Evolutionary conservation across 306 rosid genomes (phyloP).

Genomic region (Citrullus colocynthis): DNA sequence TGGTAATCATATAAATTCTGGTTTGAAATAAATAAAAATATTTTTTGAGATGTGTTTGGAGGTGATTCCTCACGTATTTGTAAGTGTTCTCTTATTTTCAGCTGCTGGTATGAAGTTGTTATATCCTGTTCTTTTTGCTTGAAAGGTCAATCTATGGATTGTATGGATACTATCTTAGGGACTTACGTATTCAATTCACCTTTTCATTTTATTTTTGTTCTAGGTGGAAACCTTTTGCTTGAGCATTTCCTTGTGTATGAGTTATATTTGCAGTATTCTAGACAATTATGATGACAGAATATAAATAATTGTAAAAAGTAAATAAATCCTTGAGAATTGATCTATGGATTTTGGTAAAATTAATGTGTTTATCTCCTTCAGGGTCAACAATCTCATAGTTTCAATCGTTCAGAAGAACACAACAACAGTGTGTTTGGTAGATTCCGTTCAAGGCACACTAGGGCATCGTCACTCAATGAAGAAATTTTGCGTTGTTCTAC

Average conservation of each 20-base stretch:
- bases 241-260: neutral
- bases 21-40: neutral
- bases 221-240: neutral
- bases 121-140: neutral
- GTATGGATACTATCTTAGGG: neutral
- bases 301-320: neutral
- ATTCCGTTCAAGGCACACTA: conserved; percentile 70
- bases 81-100: neutral
- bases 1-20: neutral
- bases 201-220: neutral
- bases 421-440: conserved; percentile 79
- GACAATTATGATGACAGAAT: neutral
- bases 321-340: neutral
- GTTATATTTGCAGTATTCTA: neutral
- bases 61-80: neutral
- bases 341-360: neutral
- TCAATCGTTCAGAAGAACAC: conserved; percentile 48
- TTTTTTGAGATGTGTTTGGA: neutral
- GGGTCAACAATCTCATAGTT: conserved; percentile 62
- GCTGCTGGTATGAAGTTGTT: neutral
- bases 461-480: conserved; percentile 47
- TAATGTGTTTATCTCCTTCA: conserved; percentile 18
- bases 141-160: neutral
- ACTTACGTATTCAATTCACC: neutral
- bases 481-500: conserved; percentile 57